Conservation (phyloP, 768 basidiomycete species). For the Cyclocybe aegerita region DNA sequence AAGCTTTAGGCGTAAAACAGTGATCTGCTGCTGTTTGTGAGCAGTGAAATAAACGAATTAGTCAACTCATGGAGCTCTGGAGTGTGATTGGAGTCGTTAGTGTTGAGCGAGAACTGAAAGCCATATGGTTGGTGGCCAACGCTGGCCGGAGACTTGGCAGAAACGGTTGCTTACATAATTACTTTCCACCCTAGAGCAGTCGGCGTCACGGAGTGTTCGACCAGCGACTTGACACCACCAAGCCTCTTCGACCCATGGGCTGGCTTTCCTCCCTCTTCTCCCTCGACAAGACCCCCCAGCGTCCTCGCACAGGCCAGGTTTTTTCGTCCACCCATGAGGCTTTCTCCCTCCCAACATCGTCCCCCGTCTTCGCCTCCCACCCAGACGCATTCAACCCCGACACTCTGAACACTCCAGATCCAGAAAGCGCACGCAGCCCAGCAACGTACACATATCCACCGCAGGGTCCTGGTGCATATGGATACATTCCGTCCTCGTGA, state of each 20-base stretch:
- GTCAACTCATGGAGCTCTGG: too few species aligned
- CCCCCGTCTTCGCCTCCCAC: slow-evolving; percentile 53
- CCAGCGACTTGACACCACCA: too few species aligned
- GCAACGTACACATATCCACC: slow-evolving; percentile 78
- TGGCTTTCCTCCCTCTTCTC: slow-evolving; percentile 73
- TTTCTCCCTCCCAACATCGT: slow-evolving; percentile 80
- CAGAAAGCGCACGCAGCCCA: slow-evolving; percentile 43
- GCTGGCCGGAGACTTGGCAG: too few species aligned
- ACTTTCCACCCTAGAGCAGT: too few species aligned
- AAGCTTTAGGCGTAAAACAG: too few species aligned
- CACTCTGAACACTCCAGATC: slow-evolving; percentile 47
- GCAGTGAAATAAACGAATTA: too few species aligned
- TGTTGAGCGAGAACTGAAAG: too few species aligned
- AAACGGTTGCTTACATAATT: too few species aligned
- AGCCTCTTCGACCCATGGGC: slow-evolving; percentile 46
- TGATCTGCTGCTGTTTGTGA: too few species aligned
- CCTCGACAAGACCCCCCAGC: slow-evolving; percentile 44
- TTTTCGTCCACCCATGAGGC: slow-evolving; percentile 84
- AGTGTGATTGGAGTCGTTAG: too few species aligned
- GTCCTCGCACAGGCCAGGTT: slow-evolving; percentile 58
- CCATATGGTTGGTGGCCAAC: too few species aligned
- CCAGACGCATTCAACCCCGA: slow-evolving; percentile 63
- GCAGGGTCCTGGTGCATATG: slow-evolving; percentile 54
- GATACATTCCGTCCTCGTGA: slow-evolving; percentile 61
- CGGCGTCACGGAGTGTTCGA: too few species aligned